Base-by-base conservation (phyloP, 1,284 basidiomycete genomes). In the Fomitopsis schrenkii region DNA sequence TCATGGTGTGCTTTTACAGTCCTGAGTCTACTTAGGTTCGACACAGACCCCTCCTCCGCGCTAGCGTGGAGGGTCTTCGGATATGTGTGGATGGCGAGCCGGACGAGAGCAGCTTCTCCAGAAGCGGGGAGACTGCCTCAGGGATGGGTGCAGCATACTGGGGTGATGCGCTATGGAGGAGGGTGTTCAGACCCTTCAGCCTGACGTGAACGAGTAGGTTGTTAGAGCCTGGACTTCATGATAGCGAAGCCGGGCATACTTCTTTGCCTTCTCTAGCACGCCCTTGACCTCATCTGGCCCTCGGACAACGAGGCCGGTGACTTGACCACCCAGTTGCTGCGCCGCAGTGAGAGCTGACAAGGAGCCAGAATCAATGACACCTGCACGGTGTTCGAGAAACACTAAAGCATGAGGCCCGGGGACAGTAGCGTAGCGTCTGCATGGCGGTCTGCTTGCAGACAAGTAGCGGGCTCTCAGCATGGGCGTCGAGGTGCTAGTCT, bases 311-410 rank as follows among this genome's bases (percentile, higher is more conserved):
- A 99, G 81, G 19, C 91, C 96, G 48, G 94, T 91, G 48, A 98
- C 88, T 71, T 93, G 81, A 6, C 93, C 93, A 53, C 94, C 94
- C 12, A 99, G 83, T 68, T 91, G 83, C 65, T 86, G 79, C 1
- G 96, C 96, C 33, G 96, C 96, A 1, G 94, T 94, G 66, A 98
- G 77, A 41, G 97, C 96, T 38, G 91, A 93, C 61, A 97, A 83
- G 19, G 92, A 91, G 9, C 86, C 88, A 5, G 94, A 84, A 64
- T 95, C 93, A 67, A 98, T 84, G 66, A 84, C 82, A 54, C 94
- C 95, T 58, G 85, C 82, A 62, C 86, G 87, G 75, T 98, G 94
- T 76, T 98, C 97, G 63, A 98, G 80, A 68, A 93, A 91, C 56
- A 98, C 87, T 19, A 98, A 84, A 0, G 94, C 85, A 73, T 90